phyloP scores from a whole-genome alignment of 73 alveolate genomes.

The Stentor coeruleus region DNA sequence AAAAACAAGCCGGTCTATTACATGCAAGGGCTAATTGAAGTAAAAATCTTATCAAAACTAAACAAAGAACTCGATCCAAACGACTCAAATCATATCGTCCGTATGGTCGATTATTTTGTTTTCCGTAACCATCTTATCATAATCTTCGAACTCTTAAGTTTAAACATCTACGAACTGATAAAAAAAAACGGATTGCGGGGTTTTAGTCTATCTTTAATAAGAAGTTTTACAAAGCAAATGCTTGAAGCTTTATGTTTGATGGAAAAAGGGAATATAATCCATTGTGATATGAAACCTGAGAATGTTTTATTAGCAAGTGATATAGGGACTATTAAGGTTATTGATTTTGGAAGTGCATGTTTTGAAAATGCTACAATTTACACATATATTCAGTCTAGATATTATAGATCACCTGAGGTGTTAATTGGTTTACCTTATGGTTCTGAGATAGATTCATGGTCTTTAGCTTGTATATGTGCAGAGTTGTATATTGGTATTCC shows the following conservation, averaged over 20 bases:
- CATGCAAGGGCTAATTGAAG: slow-evolving; percentile 51
- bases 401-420: slow-evolving; percentile 78
- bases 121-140: slow-evolving; percentile 49
- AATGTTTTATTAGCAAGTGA: slow-evolving; percentile 24
- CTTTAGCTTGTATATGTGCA: too few relatives aligned
- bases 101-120: slow-evolving; percentile 51
- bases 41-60: slow-evolving; percentile 42
- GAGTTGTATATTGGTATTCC: background rate
- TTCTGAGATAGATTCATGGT: slow-evolving; percentile 23
- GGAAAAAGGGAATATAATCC: slow-evolving; percentile 25
- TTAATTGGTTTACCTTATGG: slow-evolving; percentile 73
- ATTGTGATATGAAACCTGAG: slow-evolving; percentile 40
- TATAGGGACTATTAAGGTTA: slow-evolving; percentile 37
- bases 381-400: slow-evolving; percentile 57
- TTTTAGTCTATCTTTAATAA: slow-evolving; percentile 56
- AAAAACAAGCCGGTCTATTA: slow-evolving; percentile 47
- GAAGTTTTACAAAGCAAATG: slow-evolving; percentile 66
- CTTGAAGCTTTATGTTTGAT: slow-evolving; percentile 38
- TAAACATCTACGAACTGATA: slow-evolving; percentile 74
- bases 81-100: slow-evolving; percentile 44
- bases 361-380: slow-evolving; percentile 55
- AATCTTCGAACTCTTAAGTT: slow-evolving; percentile 55
- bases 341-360: slow-evolving; percentile 68
- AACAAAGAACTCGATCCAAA: slow-evolving; percentile 40
- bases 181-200: slow-evolving; percentile 71